Conservation (phyloP, 2,329 filamentous ascomycete genomes). For the Pseudopyrenochaeta lycopersici region DNA sequence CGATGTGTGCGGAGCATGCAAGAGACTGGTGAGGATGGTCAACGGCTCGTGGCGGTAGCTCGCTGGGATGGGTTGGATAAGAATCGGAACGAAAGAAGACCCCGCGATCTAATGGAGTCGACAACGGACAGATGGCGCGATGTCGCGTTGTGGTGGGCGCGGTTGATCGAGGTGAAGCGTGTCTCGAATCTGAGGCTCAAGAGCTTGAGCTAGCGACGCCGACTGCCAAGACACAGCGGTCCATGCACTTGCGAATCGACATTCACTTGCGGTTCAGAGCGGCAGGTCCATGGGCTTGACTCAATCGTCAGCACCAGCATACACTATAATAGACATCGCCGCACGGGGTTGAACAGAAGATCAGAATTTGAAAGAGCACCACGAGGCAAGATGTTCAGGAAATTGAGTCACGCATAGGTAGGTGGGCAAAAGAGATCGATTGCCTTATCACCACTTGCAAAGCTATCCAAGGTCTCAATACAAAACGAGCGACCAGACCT, state of each 20-base stretch:
- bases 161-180: constrained; percentile 22
- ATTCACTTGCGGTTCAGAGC: background rate
- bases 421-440: constrained; percentile 6
- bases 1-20: constrained; percentile 40
- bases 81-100: background rate
- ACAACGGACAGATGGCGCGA: constrained; percentile 15
- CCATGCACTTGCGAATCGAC: background rate
- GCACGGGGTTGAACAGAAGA: no score
- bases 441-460: constrained; percentile 5
- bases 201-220: constrained; percentile 8
- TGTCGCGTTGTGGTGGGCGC: constrained; percentile 24
- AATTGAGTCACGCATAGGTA: background rate
- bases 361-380: no score
- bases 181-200: constrained; percentile 24
- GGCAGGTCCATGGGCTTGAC: no score
- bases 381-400: no score
- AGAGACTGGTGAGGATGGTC: constrained; percentile 17
- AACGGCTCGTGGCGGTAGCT: constrained; percentile 1
- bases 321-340: background rate
- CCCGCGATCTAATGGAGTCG: constrained; percentile 12
- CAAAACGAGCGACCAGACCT: constrained; percentile 43
- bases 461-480: constrained; percentile 30
- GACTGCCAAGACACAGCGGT: background rate
- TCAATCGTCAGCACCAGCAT: background rate
- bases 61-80: constrained; percentile 3